phyloP scores from a whole-genome alignment of 495 filamentous ascomycete genomes.

The Trichoderma parareesei region DNA sequence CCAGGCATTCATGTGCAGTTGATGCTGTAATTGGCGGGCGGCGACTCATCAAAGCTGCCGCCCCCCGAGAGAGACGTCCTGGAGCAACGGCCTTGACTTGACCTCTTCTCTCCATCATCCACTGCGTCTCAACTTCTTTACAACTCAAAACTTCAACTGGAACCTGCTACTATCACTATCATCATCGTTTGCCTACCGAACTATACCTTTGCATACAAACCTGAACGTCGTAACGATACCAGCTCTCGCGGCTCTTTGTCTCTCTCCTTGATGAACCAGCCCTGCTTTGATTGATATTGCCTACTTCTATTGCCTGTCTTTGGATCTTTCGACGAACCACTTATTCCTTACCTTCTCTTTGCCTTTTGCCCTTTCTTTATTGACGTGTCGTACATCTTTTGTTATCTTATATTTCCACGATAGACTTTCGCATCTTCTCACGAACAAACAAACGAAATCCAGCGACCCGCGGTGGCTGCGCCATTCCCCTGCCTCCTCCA shows the following conservation, averaged over 20 bases:
- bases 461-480: not conserved
- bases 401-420: not conserved
- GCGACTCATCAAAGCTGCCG: conserved; percentile 8
- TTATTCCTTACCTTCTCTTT: not conserved
- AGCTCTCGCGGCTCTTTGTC: not conserved
- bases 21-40: conserved; percentile 6
- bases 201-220: not conserved
- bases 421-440: conserved; percentile 7
- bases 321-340: not conserved
- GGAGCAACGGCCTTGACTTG: not conserved
- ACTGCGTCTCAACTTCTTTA: not conserved
- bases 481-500: not conserved
- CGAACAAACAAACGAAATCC: not conserved
- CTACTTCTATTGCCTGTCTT: not conserved
- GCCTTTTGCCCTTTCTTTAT: too few relatives aligned
- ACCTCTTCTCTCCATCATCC: conserved; percentile 6
- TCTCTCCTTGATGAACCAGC: not conserved
- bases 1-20: not conserved
- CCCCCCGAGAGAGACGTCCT: not conserved
- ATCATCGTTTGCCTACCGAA: not conserved
- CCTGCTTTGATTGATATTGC: not conserved
- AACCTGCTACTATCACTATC: too few relatives aligned
- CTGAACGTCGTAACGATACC: not conserved
- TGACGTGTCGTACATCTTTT: too few relatives aligned
- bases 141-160: not conserved